A percentile compares a stretch with the other conserved stretches of the same genome.
phyloP scores from a whole-genome alignment of 2,329 filamentous ascomycete genomes.

The Parafenestella ontariensis region DNA sequence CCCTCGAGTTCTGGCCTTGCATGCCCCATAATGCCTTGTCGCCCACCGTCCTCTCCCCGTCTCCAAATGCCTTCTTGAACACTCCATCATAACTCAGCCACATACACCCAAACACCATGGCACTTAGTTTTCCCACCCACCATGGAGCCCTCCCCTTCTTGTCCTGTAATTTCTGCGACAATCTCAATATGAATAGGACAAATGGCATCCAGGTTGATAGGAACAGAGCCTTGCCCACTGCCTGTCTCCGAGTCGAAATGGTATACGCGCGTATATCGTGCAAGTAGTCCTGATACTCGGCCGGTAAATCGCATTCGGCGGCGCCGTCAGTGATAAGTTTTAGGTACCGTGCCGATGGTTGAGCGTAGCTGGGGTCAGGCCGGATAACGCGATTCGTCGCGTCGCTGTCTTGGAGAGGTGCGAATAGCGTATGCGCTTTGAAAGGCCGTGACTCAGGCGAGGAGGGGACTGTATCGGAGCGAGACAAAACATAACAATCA shows the following conservation, averaged over 20 bases:
- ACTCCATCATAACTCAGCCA: conserved; percentile 71
- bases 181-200: conserved; percentile 61
- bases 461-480: conserved; percentile 66
- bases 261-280: conserved; percentile 72
- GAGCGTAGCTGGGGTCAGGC: conserved; percentile 74
- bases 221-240: conserved; percentile 69
- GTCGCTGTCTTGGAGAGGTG: conserved; percentile 55
- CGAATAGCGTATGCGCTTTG: conserved; percentile 84
- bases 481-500: conserved; percentile 74
- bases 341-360: conserved; percentile 84
- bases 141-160: conserved; percentile 70
- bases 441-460: conserved; percentile 70
- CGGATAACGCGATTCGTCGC: conserved; percentile 59
- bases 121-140: conserved; percentile 67
- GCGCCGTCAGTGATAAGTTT: conserved; percentile 81
- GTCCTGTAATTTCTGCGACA: conserved; percentile 63
- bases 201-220: conserved; percentile 65
- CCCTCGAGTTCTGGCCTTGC: not conserved
- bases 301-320: conserved; percentile 77
- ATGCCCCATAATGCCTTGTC: conserved; percentile 18
- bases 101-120: conserved; percentile 61
- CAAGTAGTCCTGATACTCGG: conserved; percentile 79
- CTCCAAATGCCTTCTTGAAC: conserved; percentile 76
- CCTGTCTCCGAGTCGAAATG: conserved; percentile 71
- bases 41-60: conserved; percentile 74